These are phyloP conservation scores for Nemania bipapillata DNA, from an alignment of 2,329 filamentous ascomycete species.

Conservation along the genomic window DNA sequence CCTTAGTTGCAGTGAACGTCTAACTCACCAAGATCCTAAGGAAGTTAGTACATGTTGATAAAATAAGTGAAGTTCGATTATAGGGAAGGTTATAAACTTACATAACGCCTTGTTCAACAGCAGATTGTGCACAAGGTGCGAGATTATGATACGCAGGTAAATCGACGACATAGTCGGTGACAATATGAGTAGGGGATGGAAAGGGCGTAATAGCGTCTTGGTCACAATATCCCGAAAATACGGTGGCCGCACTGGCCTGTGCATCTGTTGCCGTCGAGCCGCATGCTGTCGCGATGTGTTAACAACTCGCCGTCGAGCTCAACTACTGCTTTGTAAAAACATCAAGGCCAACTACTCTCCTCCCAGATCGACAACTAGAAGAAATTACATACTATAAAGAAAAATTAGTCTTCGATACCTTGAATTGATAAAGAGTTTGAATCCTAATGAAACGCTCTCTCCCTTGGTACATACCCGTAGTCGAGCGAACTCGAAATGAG, in stretches of 20 bases:
- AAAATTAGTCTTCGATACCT: not conserved
- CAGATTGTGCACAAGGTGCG: conserved; percentile 57
- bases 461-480: conserved; percentile 37
- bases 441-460: not conserved
- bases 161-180: conserved; percentile 63
- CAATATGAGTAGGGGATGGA: conserved; percentile 56
- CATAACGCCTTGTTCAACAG: conserved; percentile 55
- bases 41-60: conserved; percentile 10
- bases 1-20: not conserved
- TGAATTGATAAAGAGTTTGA: not conserved
- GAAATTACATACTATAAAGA: conserved; percentile 23
- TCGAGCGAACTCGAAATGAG: conserved; percentile 56
- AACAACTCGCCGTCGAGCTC: not conserved
- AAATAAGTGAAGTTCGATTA: not conserved
- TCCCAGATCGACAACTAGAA: not conserved
- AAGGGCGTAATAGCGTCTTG: conserved; percentile 56
- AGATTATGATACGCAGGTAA: conserved; percentile 57
- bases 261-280: conserved; percentile 61
- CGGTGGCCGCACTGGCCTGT: conserved; percentile 58
- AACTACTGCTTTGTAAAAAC: not conserved
- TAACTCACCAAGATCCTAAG: conserved; percentile 51
- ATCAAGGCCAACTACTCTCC: not conserved
- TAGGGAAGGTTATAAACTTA: conserved; percentile 43
- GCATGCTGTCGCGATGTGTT: conserved; percentile 51
- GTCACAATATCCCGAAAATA: conserved; percentile 62